A percentile compares a stretch with the other conserved stretches of the same genome.
Evolutionary conservation across 345 rosid species (phyloP).

Genomic region (Geranium brycei): DNA sequence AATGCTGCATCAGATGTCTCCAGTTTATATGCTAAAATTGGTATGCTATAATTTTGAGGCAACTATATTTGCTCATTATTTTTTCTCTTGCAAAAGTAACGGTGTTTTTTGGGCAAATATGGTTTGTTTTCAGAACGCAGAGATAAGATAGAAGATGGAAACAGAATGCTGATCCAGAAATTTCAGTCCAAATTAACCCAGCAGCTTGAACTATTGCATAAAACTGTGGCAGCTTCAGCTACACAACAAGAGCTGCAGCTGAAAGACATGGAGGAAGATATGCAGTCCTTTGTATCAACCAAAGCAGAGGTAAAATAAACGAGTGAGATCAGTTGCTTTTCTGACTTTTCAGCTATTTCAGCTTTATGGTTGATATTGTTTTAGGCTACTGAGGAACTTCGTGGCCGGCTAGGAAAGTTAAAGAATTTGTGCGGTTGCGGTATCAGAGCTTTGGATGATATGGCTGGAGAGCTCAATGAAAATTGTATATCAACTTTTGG

Average conservation of each 20-base stretch:
- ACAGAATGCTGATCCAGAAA: constrained; percentile 52
- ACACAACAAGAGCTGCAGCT: constrained; percentile 83
- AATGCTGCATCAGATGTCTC: constrained; percentile 82
- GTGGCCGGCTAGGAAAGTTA: constrained; percentile 53
- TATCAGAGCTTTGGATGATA: constrained; percentile 58
- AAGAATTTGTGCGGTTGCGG: constrained; percentile 62
- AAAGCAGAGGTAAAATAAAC: constrained; percentile 52
- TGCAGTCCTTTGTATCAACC: constrained; percentile 79
- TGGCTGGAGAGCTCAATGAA: constrained; percentile 65
- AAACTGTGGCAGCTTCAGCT: constrained; percentile 72
- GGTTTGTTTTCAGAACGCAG: constrained; percentile 52
- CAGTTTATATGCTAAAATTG: constrained; percentile 73
- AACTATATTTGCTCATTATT: background rate
- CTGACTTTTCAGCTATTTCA: constrained; percentile 1
- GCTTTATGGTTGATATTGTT: constrained; percentile 14
- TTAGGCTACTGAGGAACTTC: constrained; percentile 87
- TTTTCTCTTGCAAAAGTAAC: background rate
- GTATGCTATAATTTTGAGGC: constrained; percentile 22
- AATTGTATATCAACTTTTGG: constrained; percentile 68
- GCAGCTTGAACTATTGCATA: constrained; percentile 80
- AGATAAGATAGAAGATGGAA: constrained; percentile 85
- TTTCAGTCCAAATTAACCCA: constrained; percentile 76
- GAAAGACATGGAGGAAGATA: constrained; percentile 86
- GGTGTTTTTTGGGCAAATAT: constrained; percentile 5
- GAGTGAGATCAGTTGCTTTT: background rate